Evolutionary conservation across 2,329 filamentous ascomycete genomes (phyloP).

Genomic region (Fusarium fujikuroi): DNA sequence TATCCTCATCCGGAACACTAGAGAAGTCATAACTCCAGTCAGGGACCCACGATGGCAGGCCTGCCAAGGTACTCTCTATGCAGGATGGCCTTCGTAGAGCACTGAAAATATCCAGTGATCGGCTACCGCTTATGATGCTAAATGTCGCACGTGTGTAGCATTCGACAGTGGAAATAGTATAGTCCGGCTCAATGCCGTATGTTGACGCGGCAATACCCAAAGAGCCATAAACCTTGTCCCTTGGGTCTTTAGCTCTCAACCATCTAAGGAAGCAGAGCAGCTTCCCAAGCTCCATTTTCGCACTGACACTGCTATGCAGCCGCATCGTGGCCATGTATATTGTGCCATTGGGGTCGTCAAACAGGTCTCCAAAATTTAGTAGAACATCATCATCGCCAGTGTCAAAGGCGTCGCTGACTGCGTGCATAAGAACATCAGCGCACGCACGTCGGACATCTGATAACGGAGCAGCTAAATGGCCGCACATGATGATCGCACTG

Average conservation of each 20-base stretch:
- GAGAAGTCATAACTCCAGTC: background rate
- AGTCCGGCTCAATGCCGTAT: background rate
- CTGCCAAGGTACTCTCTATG: rapidly evolving
- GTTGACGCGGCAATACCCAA: background rate
- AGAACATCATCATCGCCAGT: background rate
- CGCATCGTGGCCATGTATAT: background rate
- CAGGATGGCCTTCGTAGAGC: background rate
- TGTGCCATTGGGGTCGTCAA: background rate
- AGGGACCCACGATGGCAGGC: background rate
- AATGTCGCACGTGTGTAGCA: background rate
- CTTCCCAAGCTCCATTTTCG: background rate
- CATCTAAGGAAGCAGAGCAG: background rate
- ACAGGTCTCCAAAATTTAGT: background rate
- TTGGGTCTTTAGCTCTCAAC: background rate
- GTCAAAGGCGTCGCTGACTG: background rate
- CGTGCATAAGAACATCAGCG: background rate
- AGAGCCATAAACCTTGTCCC: background rate
- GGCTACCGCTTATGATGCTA: background rate
- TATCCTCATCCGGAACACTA: rapidly evolving
- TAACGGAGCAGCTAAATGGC: background rate
- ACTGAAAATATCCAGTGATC: background rate
- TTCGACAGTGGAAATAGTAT: background rate
- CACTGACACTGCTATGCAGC: background rate
- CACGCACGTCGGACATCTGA: background rate
- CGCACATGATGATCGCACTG: background rate